Conservation (phyloP, 1,139 yeast genomes). For the Pichia sp. region DNA sequence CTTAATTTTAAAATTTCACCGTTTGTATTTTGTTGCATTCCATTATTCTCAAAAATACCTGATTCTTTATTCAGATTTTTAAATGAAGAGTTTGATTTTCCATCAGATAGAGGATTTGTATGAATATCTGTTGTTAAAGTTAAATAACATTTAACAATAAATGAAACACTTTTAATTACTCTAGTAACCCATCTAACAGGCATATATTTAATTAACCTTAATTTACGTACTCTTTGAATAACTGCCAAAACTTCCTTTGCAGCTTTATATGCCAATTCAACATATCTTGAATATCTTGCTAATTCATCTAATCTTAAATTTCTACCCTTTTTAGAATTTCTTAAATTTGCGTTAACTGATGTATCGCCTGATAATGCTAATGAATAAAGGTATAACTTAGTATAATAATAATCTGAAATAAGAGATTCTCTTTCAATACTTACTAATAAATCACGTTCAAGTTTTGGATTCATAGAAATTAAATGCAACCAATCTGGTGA, state of each 20-base stretch:
- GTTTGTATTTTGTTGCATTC: constrained; percentile 9
- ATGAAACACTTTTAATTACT: constrained; percentile 86
- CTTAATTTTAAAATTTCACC: constrained; percentile 51
- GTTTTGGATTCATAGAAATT: constrained; percentile 28
- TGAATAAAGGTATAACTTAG: constrained; percentile 77
- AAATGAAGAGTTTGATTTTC: too few species aligned
- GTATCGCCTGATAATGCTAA: constrained; percentile 56
- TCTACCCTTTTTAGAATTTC: constrained; percentile 23
- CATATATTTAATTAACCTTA: constrained; percentile 63
- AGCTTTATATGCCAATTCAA: constrained; percentile 75
- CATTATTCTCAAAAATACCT: neutral
- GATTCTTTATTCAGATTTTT: too few species aligned
- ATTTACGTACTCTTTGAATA: constrained; percentile 62
- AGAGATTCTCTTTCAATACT: constrained; percentile 63
- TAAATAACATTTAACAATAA: constrained; percentile 76
- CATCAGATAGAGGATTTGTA: constrained; percentile 18
- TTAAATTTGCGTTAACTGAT: constrained; percentile 20
- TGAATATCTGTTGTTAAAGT: constrained; percentile 46
- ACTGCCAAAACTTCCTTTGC: constrained; percentile 76
- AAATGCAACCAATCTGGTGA: constrained; percentile 21
- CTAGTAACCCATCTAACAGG: constrained; percentile 90
- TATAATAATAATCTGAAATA: constrained; percentile 77
- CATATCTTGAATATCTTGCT: constrained; percentile 67
- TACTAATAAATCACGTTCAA: constrained; percentile 35
- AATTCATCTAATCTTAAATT: constrained; percentile 59